phyloP scores from a whole-genome alignment of 331 rosid species.

The Quercus lobata region DNA sequence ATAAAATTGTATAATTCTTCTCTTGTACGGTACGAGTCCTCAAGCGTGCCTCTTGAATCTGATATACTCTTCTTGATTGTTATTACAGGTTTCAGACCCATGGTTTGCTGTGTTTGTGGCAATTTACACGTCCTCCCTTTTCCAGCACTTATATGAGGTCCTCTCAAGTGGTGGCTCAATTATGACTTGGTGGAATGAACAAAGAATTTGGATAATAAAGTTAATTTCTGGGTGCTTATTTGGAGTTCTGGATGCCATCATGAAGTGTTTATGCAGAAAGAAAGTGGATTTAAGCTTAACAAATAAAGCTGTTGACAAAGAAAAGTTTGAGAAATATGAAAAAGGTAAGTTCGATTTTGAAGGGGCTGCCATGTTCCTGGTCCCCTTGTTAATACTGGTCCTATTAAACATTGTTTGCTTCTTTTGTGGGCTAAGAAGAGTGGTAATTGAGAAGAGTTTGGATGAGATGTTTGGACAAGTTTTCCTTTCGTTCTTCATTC shows the following conservation, averaged over 20 bases:
- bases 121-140: slow-evolving; percentile 17
- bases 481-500: slow-evolving; percentile 20
- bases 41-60: background rate
- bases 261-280: slow-evolving; percentile 23
- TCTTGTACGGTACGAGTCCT: background rate
- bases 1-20: background rate
- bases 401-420: slow-evolving; percentile 27
- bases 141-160: slow-evolving; percentile 34
- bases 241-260: slow-evolving; percentile 13
- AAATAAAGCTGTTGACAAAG: slow-evolving; percentile 44
- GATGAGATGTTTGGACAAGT: slow-evolving; percentile 45
- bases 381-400: slow-evolving; percentile 33
- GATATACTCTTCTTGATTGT: background rate
- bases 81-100: slow-evolving; percentile 26
- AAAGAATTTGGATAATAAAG: slow-evolving; percentile 39
- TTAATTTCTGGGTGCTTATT: slow-evolving; percentile 19
- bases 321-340: slow-evolving; percentile 37
- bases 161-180: slow-evolving; percentile 29
- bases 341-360: slow-evolving; percentile 43
- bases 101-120: slow-evolving; percentile 35
- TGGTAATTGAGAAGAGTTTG: slow-evolving; percentile 21
- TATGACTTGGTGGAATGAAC: slow-evolving; percentile 46
- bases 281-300: slow-evolving; percentile 22
- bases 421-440: slow-evolving; percentile 33
- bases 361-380: slow-evolving; percentile 42